Percentiles rank a stretch among this genome's conserved stretches.
These are phyloP conservation scores for Eucalyptus curtisii DNA, from an alignment of 345 rosid species.

Conservation along the genomic window DNA sequence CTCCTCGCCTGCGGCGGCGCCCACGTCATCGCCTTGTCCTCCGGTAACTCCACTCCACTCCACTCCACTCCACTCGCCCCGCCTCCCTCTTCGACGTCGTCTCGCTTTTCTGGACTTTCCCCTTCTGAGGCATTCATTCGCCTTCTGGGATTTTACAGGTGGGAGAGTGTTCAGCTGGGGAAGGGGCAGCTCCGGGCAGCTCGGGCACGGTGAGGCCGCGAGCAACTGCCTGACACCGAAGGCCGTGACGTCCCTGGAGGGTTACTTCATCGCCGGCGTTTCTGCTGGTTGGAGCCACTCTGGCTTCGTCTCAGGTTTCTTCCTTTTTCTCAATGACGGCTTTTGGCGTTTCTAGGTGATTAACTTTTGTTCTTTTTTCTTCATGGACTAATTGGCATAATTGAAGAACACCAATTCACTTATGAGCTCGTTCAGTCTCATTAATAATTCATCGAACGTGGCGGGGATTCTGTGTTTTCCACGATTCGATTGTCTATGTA, in stretches of 20 bases:
- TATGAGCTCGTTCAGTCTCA: not conserved
- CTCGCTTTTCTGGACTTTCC: not conserved
- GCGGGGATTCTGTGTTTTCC: not conserved
- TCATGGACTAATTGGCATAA: not conserved
- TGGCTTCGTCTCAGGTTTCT: slow-evolving; percentile 76
- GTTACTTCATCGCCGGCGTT: slow-evolving; percentile 25
- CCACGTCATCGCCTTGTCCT: slow-evolving; percentile 68
- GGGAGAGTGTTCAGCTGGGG: slow-evolving; percentile 84
- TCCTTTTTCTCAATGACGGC: not conserved
- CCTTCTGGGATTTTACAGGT: slow-evolving; percentile 13
- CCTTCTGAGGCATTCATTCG: not conserved
- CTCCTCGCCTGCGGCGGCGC: slow-evolving; percentile 88
- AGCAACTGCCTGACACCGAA: slow-evolving; percentile 31
- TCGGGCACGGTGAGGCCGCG: slow-evolving; percentile 63
- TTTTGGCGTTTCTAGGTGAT: not conserved
- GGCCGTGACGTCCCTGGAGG: slow-evolving; percentile 20
- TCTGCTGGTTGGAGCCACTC: slow-evolving; percentile 95
- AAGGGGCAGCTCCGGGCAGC: slow-evolving; percentile 86
- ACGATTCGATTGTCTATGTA: not conserved
- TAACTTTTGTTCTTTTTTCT: not conserved
- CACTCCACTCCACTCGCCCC: not conserved
- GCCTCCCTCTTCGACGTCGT: too few species aligned
- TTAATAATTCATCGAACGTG: not conserved
- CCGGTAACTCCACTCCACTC: slow-evolving; percentile 15
- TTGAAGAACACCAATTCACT: not conserved